phyloP scores from a whole-genome alignment of 169 alveolate genomes.

The Cryptosporidium felis region DNA sequence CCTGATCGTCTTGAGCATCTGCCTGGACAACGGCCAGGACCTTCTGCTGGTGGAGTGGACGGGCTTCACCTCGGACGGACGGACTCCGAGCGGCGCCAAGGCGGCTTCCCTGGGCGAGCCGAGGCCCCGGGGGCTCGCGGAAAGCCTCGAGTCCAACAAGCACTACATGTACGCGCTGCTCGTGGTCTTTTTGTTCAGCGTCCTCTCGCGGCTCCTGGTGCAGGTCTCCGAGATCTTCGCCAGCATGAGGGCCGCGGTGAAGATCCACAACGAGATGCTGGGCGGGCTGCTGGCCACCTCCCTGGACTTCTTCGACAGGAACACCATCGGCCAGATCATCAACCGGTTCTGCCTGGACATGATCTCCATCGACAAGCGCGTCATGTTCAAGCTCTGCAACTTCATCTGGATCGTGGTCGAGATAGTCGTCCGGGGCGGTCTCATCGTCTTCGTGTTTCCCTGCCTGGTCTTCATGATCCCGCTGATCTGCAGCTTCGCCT shows the following conservation, averaged over 20 bases:
- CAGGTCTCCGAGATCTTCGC: conserved; percentile 31
- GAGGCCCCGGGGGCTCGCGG: neutral
- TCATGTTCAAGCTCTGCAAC: conserved; percentile 71
- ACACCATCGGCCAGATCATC: conserved; percentile 75
- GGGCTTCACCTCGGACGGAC: conserved; percentile 53
- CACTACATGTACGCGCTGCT: conserved; percentile 29
- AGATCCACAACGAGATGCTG: conserved; percentile 74
- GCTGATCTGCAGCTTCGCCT: conserved; percentile 30
- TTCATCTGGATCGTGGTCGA: conserved; percentile 70
- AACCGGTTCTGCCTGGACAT: conserved; percentile 75
- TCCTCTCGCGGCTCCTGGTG: neutral
- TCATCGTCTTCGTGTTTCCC: conserved; percentile 51
- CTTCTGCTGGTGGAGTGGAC: conserved; percentile 61
- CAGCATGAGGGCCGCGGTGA: conserved; percentile 61
- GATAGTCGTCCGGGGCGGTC: conserved; percentile 65
- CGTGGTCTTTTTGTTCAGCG: conserved; percentile 3
- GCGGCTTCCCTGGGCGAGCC: neutral
- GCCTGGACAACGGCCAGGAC: conserved; percentile 42
- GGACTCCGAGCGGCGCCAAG: neutral
- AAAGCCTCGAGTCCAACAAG: conserved; percentile 14
- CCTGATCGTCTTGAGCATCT: neutral
- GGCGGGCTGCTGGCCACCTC: conserved; percentile 71
- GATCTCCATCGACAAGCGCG: conserved; percentile 72
- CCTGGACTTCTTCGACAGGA: conserved; percentile 73
- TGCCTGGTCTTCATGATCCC: conserved; percentile 56